Percentiles rank a stretch among this genome's conserved stretches.
Evolutionary conservation across 1,284 basidiomycete species (phyloP).

Genomic region (Trametes pubescens): DNA sequence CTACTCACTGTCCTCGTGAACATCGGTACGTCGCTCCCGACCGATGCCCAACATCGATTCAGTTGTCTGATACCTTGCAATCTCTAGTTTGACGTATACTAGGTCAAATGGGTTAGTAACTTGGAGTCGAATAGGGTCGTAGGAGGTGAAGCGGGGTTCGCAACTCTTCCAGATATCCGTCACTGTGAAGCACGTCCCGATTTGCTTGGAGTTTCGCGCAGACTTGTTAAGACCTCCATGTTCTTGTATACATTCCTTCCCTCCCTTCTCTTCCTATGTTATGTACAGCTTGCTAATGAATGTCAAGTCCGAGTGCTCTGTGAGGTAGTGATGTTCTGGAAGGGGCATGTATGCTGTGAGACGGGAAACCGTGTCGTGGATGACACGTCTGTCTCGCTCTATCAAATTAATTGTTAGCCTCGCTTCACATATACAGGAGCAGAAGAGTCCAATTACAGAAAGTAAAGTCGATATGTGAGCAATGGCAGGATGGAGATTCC

Average conservation of each 20-base stretch:
- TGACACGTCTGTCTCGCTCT: too few species aligned
- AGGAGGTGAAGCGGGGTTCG: too few species aligned
- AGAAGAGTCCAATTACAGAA: not conserved
- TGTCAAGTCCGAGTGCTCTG: not conserved
- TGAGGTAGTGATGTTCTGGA: not conserved
- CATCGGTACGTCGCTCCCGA: not conserved
- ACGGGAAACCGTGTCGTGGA: too few species aligned
- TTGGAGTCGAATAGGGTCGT: not conserved
- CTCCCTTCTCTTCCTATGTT: not conserved
- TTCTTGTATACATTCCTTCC: not conserved
- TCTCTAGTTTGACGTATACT: not conserved
- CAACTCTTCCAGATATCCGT: too few species aligned
- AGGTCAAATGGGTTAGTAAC: too few species aligned
- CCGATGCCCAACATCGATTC: too few species aligned
- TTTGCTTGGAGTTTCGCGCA: too few species aligned
- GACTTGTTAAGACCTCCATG: too few species aligned
- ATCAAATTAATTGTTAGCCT: not conserved
- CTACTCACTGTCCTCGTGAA: not conserved
- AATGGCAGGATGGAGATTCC: not conserved
- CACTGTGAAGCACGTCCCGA: too few species aligned
- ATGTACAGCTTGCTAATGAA: not conserved
- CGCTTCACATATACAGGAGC: too few species aligned
- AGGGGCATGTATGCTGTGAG: not conserved
- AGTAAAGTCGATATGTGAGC: not conserved
- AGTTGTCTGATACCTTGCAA: not conserved